Conservation (phyloP, 2,329 filamentous ascomycete genomes). For the Teratosphaeria nubilosa region DNA sequence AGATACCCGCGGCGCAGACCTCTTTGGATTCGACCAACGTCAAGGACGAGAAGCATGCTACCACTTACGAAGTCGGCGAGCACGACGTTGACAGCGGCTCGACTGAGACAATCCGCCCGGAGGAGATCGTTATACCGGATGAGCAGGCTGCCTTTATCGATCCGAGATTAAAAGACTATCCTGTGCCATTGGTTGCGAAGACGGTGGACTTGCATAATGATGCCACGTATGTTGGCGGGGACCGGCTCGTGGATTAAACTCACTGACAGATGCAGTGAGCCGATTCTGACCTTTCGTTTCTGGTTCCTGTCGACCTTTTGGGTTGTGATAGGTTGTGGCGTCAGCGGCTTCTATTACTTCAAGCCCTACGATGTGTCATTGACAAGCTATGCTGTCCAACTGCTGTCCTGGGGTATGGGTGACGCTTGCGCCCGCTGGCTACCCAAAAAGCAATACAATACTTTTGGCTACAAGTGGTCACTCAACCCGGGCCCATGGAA, state of each 20-base stretch:
- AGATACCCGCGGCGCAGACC: neutral
- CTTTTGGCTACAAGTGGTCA: conserved; percentile 23
- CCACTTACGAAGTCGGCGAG: neutral
- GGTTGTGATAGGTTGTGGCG: conserved; percentile 7
- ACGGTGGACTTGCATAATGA: neutral
- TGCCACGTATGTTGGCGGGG: neutral
- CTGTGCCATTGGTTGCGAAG: neutral
- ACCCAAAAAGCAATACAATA: conserved; percentile 14
- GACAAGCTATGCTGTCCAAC: conserved; percentile 4
- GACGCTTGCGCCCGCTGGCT: conserved; percentile 7
- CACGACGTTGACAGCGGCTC: neutral
- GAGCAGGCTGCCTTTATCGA: neutral
- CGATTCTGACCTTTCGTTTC: conserved; percentile 11
- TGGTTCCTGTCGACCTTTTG: conserved; percentile 10
- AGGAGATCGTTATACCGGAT: neutral
- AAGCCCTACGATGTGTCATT: conserved; percentile 8
- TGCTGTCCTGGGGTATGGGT: conserved; percentile 10
- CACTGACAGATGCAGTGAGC: conserved; percentile 3
- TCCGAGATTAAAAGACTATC: neutral
- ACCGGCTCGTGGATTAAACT: neutral
- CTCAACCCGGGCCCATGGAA: conserved; percentile 27
- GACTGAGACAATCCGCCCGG: neutral
- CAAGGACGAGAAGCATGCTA: neutral
- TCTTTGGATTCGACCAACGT: neutral
- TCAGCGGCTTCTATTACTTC: conserved; percentile 11